Evolutionary conservation across 1,284 basidiomycete genomes (phyloP).

Genomic region (Wallemia mellicola): DNA sequence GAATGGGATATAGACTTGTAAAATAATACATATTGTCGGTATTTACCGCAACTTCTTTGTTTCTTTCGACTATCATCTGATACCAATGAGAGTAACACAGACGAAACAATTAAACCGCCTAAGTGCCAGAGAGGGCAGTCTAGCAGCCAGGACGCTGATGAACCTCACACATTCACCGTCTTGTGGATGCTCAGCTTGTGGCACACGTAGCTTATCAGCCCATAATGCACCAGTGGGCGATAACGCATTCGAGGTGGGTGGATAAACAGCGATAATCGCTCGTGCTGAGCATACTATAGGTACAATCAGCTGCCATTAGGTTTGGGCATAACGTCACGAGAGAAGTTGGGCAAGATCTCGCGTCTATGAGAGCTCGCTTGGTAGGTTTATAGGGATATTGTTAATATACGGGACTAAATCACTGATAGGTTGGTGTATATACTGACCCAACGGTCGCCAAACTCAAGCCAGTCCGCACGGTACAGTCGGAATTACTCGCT

Average conservation of each 20-base stretch:
- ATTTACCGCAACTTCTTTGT: background rate
- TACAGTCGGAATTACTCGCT: conserved; percentile 10
- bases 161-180: background rate
- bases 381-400: background rate
- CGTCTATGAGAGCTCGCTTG: background rate
- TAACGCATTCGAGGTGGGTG: background rate
- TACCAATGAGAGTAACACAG: background rate
- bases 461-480: conserved; percentile 50
- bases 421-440: conserved; percentile 54
- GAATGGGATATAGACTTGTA: background rate
- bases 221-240: background rate
- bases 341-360: background rate
- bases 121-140: background rate
- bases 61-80: background rate
- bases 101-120: background rate
- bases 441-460: conserved; percentile 64
- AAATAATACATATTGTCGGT: background rate
- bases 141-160: background rate
- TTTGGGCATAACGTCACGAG: background rate
- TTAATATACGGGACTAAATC: background rate
- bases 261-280: background rate
- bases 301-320: background rate
- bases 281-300: background rate
- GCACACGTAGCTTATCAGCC: background rate
- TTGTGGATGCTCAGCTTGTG: background rate